These are phyloP conservation scores for Candida nitratophila DNA, from an alignment of 805 yeast genomes.

Conservation along the genomic window DNA sequence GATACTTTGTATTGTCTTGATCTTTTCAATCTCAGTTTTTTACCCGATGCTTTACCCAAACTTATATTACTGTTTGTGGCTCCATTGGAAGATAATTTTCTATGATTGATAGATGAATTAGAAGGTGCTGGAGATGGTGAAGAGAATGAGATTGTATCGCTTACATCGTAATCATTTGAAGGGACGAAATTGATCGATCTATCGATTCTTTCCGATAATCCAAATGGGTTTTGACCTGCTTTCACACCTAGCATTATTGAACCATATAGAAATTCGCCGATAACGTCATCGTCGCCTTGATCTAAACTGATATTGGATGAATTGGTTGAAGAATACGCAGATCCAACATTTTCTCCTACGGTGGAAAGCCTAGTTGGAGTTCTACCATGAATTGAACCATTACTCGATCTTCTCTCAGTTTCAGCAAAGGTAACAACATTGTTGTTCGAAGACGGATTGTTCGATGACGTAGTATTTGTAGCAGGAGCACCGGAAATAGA, in stretches of 20 bases:
- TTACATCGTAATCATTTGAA: constrained; percentile 2
- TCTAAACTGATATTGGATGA: neutral
- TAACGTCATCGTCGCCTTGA: constrained; percentile 18
- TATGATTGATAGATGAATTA: neutral
- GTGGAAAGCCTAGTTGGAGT: constrained; percentile 3
- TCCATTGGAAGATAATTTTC: neutral
- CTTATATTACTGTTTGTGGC: constrained; percentile 19
- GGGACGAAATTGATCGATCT: constrained; percentile 16
- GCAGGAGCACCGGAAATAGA: neutral
- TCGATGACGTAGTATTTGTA: neutral
- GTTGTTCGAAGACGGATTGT: neutral
- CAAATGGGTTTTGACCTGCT: constrained; percentile 35
- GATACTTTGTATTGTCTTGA: constrained; percentile 54
- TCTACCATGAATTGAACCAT: neutral
- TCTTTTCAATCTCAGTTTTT: constrained; percentile 53
- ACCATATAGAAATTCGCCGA: constrained; percentile 65
- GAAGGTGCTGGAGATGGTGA: constrained; percentile 6
- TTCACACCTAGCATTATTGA: constrained; percentile 71
- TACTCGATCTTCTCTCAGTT: neutral
- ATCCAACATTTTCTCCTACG: neutral
- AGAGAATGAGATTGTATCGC: constrained; percentile 6
- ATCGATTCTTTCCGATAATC: constrained; percentile 48
- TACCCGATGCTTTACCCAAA: constrained; percentile 24
- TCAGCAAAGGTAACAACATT: constrained; percentile 17
- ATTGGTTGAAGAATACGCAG: neutral